Evolutionary conservation across 2,329 filamentous ascomycete genomes (phyloP).

Genomic region (Xylaria sp.): DNA sequence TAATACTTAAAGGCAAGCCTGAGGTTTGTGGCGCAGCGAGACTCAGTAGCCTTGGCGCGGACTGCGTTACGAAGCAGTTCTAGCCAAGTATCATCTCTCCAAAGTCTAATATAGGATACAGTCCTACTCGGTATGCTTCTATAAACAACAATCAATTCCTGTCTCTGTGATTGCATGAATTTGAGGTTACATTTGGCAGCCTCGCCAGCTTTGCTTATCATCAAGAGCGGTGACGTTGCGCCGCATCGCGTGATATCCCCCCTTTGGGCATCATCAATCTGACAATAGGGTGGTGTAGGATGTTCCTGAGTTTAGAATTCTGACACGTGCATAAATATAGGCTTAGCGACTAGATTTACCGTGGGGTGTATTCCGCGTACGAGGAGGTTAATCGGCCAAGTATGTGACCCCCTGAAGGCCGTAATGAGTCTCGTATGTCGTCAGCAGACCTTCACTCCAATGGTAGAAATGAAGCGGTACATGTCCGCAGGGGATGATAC

Average conservation of each 20-base stretch:
- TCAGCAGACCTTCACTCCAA: slow-evolving; percentile 4
- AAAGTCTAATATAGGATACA: not conserved
- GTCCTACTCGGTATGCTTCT: not conserved
- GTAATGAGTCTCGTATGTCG: not conserved
- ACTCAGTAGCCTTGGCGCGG: no score
- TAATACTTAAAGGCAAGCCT: no score
- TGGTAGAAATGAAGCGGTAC: not conserved
- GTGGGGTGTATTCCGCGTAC: not conserved
- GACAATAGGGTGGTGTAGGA: not conserved
- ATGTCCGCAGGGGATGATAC: not conserved
- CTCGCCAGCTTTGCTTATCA: slow-evolving; percentile 12
- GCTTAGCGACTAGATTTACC: slow-evolving; percentile 3
- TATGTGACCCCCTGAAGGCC: not conserved
- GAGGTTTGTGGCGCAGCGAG: no score
- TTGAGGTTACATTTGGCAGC: slow-evolving; percentile 18
- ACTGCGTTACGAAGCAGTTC: no score
- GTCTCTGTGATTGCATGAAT: slow-evolving; percentile 7
- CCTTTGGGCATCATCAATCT: not conserved
- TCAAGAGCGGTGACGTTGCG: not conserved
- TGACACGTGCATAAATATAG: slow-evolving; percentile 18
- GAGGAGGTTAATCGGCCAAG: not conserved
- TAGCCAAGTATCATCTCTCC: no score
- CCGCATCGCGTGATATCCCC: slow-evolving; percentile 11
- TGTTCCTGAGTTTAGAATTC: slow-evolving; percentile 8
- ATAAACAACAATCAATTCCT: not conserved